Base-by-base conservation (phyloP, 495 filamentous ascomycete genomes). In the Podospora conica region DNA sequence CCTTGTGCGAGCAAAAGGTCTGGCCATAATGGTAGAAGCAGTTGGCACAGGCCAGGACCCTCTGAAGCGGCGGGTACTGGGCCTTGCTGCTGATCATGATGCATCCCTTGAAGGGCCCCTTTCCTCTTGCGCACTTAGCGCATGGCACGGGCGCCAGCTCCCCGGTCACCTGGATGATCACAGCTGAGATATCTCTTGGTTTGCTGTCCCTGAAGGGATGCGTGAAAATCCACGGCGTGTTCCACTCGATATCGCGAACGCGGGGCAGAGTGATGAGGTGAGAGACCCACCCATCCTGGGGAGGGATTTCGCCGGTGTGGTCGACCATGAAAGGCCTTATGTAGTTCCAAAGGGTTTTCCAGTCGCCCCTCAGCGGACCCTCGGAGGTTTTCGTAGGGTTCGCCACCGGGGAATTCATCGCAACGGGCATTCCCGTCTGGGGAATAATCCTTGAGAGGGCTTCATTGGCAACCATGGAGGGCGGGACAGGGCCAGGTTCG, bases 1-100 rank as follows among this genome's bases (percentile, higher is more conserved):
- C 24, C 61, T 69, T 75, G 53, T 71, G 68, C 15, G 61, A 65
- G 58, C 76, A 78, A n/a, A 71, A 63, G 0, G 67, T 71, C 53
- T 75, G 73, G 0, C 67, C 65, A 55, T n/a, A 62, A 25, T 75
- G 72, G 33, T 78, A 77, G 20, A 70, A 74, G 58, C 76, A 78
- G 28, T 75, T 77, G 9, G 73, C 76, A 23, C 76, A 78, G 10
- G 63, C 22, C 3, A 70, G 15, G 7, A 77, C 53, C 3, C 58
- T 62, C 0, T 27, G 57, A 0, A 73, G 55, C 0, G 69, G 31
- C 4, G 18, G 55, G 0, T 27, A 27, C 0, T 64, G 66, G 0
- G 69, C 74, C 15, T 64, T 58, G 0, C 29, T 20, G 1, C 74
- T 70, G 10, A 78, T 65, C 64, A 77, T 69, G 23, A 72, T 40